Base-by-base conservation (phyloP, 164 flowering plant genomes). In the Litsea cubeba region DNA sequence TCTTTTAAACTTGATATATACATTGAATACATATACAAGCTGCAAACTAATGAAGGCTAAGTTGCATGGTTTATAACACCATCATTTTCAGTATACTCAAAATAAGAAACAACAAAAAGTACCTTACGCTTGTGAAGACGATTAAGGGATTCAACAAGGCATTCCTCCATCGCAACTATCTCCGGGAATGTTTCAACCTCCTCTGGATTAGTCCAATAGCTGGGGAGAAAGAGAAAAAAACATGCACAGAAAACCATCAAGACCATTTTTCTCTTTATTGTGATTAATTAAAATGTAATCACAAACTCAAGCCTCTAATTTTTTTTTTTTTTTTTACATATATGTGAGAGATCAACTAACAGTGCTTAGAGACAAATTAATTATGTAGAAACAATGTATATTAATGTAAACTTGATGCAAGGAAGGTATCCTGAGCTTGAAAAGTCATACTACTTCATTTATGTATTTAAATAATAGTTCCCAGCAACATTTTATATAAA, bases 81-180 rank as follows among this genome's bases (percentile, higher is more conserved):
- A 12, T 54, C 20, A 54, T 3, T 54, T 14, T 54, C 17, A 5
- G 2, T 5, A 7, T 54, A 5, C 15, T 14, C 20, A 3, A 54
- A 54, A 54, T 54, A 54, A 12, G n/a, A 54, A 54, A 54, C 60
- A 54, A 54, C 60, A 28, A 66, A 14, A 3, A 17, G 20, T 66
- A 66, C 69, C 69, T 66, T 66, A 26, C 46, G 69, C 46, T 30
- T 66, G 2, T 66, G 69, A 66, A 66, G 69, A 32, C 40, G 69
- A 66, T 66, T 66, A 15, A 66, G 46, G 20, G 69, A 28, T 30
- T 30, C 46, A 26, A 66, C 50, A 17, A 66, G 20, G 28, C n/a
- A 3, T 28, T 66, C 69, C 50, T 66, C 69, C 69, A 66, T 66
- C 2, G 18, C 17, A 5, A 12, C 14, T 12, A 66, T 1, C 2